A percentile compares a stretch with the other conserved stretches of the same genome.
Conservation (phyloP, 139 green algal species). For the Diplosphaera chodatii region DNA sequence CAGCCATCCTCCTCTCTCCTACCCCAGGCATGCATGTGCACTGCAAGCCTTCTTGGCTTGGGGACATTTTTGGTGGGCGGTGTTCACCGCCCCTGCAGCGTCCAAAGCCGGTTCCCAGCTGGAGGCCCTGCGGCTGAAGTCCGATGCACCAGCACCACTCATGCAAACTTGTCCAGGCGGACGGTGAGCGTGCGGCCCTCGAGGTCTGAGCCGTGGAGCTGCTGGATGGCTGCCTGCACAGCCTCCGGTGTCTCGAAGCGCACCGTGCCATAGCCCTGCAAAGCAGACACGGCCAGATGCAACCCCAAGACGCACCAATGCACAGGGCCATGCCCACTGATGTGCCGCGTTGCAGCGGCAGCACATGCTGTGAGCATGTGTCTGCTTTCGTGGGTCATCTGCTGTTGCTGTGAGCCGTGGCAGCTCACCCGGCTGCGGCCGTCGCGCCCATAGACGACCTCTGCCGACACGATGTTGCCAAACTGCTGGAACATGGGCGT, state of each 20-base stretch:
- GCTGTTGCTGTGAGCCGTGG: too few species aligned
- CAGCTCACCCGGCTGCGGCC: constrained; percentile 63
- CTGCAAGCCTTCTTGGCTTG: too few species aligned
- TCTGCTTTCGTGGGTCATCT: too few species aligned
- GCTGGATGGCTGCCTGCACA: constrained; percentile 62
- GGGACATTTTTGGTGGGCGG: too few species aligned
- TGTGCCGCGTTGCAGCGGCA: background rate
- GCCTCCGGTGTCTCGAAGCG: constrained; percentile 66
- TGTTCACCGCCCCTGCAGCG: too few species aligned
- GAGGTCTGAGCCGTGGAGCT: constrained; percentile 70
- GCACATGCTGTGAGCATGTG: background rate
- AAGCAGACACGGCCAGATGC: background rate
- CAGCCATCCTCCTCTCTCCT: too few species aligned
- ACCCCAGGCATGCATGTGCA: too few species aligned
- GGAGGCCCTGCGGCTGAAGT: too few species aligned
- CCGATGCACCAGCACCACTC: constrained; percentile 25
- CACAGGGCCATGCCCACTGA: background rate
- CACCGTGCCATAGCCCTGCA: constrained; percentile 83
- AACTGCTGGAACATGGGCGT: constrained; percentile 66
- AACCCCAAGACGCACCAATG: too few species aligned
- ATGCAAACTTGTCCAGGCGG: constrained; percentile 79
- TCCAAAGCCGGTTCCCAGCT: too few species aligned
- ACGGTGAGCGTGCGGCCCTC: constrained; percentile 77
- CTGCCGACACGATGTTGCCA: constrained; percentile 58
- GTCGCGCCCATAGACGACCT: constrained; percentile 70